These are phyloP conservation scores for Posidonia australis DNA, from an alignment of 106 monocot genomes.

Conservation along the genomic window DNA sequence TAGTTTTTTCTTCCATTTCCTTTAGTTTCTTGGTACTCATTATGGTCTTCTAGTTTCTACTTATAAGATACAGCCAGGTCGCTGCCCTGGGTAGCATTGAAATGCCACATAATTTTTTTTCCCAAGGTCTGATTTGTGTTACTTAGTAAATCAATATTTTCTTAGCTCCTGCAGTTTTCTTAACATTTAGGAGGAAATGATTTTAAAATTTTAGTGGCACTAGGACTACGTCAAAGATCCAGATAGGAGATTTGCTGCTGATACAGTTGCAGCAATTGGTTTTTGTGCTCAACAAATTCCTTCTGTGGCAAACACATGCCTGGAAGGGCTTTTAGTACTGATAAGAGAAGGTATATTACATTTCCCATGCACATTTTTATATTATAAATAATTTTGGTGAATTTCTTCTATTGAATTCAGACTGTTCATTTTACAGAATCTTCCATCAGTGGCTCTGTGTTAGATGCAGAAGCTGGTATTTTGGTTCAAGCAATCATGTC, in stretches of 20 bases:
- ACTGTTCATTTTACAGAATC: slow-evolving; percentile 42
- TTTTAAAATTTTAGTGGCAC: slow-evolving; percentile 27
- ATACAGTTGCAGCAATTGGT: slow-evolving; percentile 84
- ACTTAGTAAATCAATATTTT: not conserved
- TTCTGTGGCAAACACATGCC: slow-evolving; percentile 39
- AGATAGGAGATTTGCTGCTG: slow-evolving; percentile 84
- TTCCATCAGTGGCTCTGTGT: slow-evolving; percentile 14
- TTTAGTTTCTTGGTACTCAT: too few species aligned
- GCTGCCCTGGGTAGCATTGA: too few species aligned
- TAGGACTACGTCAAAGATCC: slow-evolving; percentile 92
- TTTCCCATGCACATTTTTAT: not conserved
- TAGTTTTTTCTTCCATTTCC: too few species aligned
- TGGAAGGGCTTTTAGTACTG: slow-evolving; percentile 62
- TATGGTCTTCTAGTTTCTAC: too few species aligned
- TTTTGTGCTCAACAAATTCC: slow-evolving; percentile 63
- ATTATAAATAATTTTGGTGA: not conserved
- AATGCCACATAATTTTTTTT: not conserved
- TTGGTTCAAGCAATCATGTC: slow-evolving; percentile 95
- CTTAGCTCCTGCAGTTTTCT: not conserved
- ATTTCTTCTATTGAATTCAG: not conserved
- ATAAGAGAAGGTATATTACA: slow-evolving; percentile 45
- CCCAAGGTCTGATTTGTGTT: not conserved
- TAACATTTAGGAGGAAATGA: not conserved
- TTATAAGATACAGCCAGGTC: too few species aligned
- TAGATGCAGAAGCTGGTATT: slow-evolving; percentile 56